Conservation (phyloP, 2,329 filamentous ascomycete species). For the Aotearoamyces nothofagi region DNA sequence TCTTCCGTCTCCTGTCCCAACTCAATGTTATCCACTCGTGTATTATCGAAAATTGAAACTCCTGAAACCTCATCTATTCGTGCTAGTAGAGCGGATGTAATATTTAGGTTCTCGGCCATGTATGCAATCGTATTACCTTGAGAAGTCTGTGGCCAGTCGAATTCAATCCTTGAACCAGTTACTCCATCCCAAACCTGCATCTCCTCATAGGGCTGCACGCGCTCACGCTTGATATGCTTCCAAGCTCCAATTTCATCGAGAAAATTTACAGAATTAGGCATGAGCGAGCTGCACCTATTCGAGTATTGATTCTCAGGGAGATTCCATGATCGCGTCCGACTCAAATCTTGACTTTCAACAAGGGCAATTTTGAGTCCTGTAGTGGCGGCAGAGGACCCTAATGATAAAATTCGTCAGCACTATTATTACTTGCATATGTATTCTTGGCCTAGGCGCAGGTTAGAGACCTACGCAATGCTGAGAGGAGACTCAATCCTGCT, state of each 20-base stretch:
- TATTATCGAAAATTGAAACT: slow-evolving; percentile 58
- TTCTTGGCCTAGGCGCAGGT: background rate
- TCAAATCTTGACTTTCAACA: slow-evolving; percentile 77
- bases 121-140: slow-evolving; percentile 61
- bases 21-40: slow-evolving; percentile 65
- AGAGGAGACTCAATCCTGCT: slow-evolving; percentile 65
- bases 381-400: slow-evolving; percentile 63
- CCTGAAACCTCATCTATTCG: slow-evolving; percentile 55
- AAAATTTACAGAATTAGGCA: slow-evolving; percentile 73
- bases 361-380: slow-evolving; percentile 70
- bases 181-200: slow-evolving; percentile 99
- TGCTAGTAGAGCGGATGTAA: slow-evolving; percentile 62
- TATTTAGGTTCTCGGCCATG: slow-evolving; percentile 91
- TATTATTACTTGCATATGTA: too few species aligned
- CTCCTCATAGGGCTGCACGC: slow-evolving; percentile 78
- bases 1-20: slow-evolving; percentile 55
- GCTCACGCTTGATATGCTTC: slow-evolving; percentile 54
- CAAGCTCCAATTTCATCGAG: slow-evolving; percentile 75
- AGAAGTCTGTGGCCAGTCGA: slow-evolving; percentile 50
- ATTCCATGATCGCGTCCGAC: slow-evolving; percentile 49
- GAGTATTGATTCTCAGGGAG: slow-evolving; percentile 60
- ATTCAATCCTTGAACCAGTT: slow-evolving; percentile 73
- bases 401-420: slow-evolving; percentile 1
- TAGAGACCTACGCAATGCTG: slow-evolving; percentile 50
- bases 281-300: slow-evolving; percentile 91